Base-by-base conservation (phyloP, 2,329 filamentous ascomycete genomes). In the Talaromyces sp. region DNA sequence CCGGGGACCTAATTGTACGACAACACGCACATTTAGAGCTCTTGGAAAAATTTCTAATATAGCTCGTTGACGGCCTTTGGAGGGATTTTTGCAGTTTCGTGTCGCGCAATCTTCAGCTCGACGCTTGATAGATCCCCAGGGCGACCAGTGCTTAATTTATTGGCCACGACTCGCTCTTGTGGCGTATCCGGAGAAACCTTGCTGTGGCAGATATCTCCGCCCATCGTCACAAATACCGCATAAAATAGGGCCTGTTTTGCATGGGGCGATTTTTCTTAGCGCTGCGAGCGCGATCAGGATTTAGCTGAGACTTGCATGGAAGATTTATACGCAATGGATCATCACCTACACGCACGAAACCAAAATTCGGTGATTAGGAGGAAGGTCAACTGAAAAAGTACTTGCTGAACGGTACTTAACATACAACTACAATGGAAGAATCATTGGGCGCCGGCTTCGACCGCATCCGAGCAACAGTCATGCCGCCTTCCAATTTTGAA, bases 401-500 rank as follows among this genome's bases (percentile, higher is more conserved):
- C 19, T 2, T 29, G 8, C 21, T 1, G 19, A 10, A 48, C 21
- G 21, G 21, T 12, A 10, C 10, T 11, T 17, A 50, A 29, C 26
- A 52, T 27, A 17, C 26, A n/a, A 4, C 19, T 19, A 56, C 29
- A 19, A 61, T 60, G 58, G 56, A 62, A 48, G 59, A 61, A 56
- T 58, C 61, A 19, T 57, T 62, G 29, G 58, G 61, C 21, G 53
- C 61, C 9, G 61, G 61, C 17, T 62, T 62, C 27, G 61, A 62
- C 55, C 56, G 19, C 43, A 62, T 62, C 11, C 58, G 61, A 12
- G 58, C 58, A 12, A 58, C 59, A 51, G 8, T 61, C 51, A 51
- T 61, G 41, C 57, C 58, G 32, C 41, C 56, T 19, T 19, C 56
- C 50, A 59, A 53, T 35, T 38, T 56, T 29, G 26, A 53, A n/a